phyloP scores from a whole-genome alignment of 306 rosid species.

The Castanopsis chinensis region DNA sequence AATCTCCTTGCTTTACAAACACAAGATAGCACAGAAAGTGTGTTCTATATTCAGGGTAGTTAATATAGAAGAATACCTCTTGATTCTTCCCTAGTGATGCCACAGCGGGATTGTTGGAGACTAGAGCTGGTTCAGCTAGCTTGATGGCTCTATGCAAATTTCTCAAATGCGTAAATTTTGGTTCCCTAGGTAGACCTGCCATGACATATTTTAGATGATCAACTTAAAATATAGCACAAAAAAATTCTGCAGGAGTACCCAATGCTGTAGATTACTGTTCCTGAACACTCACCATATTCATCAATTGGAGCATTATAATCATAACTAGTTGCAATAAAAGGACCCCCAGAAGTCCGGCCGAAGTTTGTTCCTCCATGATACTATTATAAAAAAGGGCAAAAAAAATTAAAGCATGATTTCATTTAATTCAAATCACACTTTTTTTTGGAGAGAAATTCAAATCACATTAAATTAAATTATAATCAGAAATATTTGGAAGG shows the following conservation, averaged over 20 bases:
- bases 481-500: background rate
- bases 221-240: background rate
- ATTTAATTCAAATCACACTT: conserved; percentile 11
- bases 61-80: conserved; percentile 46
- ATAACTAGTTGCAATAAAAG: conserved; percentile 84
- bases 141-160: conserved; percentile 85
- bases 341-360: conserved; percentile 88
- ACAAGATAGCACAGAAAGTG: background rate
- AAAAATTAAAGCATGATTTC: background rate
- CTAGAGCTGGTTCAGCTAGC: conserved; percentile 61
- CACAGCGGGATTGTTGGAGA: conserved; percentile 61
- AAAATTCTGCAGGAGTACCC: background rate
- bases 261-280: background rate
- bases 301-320: conserved; percentile 92
- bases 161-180: conserved; percentile 87
- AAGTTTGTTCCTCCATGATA: conserved; percentile 99
- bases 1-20: too few species aligned
- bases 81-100: conserved; percentile 61
- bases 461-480: background rate
- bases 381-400: conserved; percentile 30
- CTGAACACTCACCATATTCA: conserved; percentile 65
- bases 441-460: background rate
- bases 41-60: conserved; percentile 1
- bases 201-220: background rate
- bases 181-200: conserved; percentile 70